These are phyloP conservation scores for Evansstolkia leycettana DNA, from an alignment of 495 filamentous ascomycete genomes.

Conservation along the genomic window DNA sequence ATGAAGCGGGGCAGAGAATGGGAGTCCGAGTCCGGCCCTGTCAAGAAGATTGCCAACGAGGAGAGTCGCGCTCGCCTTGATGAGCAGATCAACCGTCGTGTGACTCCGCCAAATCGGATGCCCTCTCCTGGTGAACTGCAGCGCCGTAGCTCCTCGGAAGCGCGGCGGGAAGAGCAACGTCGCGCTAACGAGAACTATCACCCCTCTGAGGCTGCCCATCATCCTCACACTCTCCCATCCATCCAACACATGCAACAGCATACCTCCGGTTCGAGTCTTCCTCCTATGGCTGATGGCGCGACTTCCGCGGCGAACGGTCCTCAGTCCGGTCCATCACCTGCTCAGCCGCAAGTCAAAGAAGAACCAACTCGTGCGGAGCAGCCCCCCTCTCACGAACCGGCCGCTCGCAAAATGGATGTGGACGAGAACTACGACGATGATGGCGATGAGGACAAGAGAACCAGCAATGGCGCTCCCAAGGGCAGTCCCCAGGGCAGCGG, in stretches of 20 bases:
- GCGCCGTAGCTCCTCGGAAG: constrained; percentile 70
- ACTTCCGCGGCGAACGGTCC: constrained; percentile 50
- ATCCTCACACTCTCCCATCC: constrained; percentile 60
- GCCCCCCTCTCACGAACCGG: constrained; percentile 57
- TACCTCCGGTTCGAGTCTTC: constrained; percentile 27
- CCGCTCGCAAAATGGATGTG: constrained; percentile 89
- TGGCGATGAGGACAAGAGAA: constrained; percentile 67
- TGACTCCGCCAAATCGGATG: constrained; percentile 46
- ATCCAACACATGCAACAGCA: constrained; percentile 63
- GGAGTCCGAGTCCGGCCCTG: constrained; percentile 57
- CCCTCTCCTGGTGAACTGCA: constrained; percentile 56
- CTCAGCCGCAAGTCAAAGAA: constrained; percentile 31
- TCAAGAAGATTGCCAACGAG: constrained; percentile 79
- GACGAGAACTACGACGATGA: constrained; percentile 95
- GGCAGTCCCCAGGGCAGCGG: constrained; percentile 31
- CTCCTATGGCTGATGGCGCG: constrained; percentile 44
- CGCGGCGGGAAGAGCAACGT: constrained; percentile 55
- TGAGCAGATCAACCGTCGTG: constrained; percentile 66
- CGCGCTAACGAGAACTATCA: constrained; percentile 68
- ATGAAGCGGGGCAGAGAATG: constrained; percentile 83
- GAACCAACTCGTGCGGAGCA: constrained; percentile 40
- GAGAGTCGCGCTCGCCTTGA: constrained; percentile 79
- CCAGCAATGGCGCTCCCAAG: constrained; percentile 20
- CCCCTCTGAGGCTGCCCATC: constrained; percentile 83
- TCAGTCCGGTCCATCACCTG: constrained; percentile 33